These are phyloP conservation scores for Mrakia gelida DNA, from an alignment of 768 basidiomycete genomes.

Conservation along the genomic window DNA sequence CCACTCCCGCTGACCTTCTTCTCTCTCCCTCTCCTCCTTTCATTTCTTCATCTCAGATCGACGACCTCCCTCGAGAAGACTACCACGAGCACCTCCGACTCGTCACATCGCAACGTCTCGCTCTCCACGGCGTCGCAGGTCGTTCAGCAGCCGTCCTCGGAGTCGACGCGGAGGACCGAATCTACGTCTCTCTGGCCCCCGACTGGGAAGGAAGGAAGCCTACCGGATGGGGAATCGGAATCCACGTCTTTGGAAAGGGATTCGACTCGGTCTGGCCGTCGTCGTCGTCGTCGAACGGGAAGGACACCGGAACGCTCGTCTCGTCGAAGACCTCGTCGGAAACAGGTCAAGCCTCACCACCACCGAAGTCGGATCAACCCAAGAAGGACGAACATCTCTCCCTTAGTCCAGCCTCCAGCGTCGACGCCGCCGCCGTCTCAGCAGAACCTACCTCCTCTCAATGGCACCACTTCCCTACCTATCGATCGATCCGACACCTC, in stretches of 20 bases:
- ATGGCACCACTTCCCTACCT: slow-evolving; percentile 9
- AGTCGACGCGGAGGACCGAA: slow-evolving; percentile 15
- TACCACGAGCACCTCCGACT: not conserved
- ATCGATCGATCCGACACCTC: not conserved
- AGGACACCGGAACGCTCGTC: not conserved
- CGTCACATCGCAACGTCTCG: slow-evolving; percentile 10
- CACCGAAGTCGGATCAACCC: not conserved
- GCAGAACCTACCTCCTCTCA: not conserved
- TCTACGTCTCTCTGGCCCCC: slow-evolving; percentile 11
- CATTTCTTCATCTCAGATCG: not conserved
- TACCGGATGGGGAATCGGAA: slow-evolving; percentile 1
- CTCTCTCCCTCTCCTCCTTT: not conserved
- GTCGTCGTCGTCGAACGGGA: not conserved
- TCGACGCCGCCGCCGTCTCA: not conserved
- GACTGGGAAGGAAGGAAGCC: slow-evolving; percentile 8
- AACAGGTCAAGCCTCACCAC: not conserved
- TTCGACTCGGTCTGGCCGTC: slow-evolving; percentile 17
- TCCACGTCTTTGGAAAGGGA: slow-evolving; percentile 11
- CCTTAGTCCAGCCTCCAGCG: not conserved
- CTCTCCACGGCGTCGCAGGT: slow-evolving; percentile 3
- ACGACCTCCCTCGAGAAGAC: slow-evolving; percentile 9
- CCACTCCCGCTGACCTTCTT: not conserved
- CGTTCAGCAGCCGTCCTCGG: slow-evolving; percentile 14
- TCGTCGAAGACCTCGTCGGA: not conserved
- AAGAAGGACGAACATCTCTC: not conserved